Base-by-base conservation (phyloP, 805 yeast genomes). In the Candida ovalis region DNA sequence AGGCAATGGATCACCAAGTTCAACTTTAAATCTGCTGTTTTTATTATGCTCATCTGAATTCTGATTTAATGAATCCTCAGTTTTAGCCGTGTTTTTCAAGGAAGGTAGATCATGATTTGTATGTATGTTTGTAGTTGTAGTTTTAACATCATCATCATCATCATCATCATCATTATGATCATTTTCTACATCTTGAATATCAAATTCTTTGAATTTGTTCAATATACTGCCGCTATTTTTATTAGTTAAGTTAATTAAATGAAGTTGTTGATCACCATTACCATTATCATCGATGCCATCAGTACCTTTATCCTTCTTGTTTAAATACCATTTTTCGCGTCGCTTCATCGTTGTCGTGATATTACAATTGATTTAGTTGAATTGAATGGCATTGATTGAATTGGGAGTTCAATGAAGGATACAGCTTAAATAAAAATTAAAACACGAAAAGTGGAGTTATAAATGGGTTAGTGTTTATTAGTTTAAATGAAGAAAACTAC, bases 1-100 rank as follows among this genome's bases (percentile, higher is more conserved):
- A 4, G 67, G 67, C 24, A 62, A 44, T 1, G 67, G 67, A 36
- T 53, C 51, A 3, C 66, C 66, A 23, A 61, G 45, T 17, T 55
- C 57, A 4, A 49, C 43, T 25, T 46, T 48, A 2, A 42, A 24
- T 10, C 22, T 35, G 9, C 22, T 18, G 19, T 4, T 18, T 6
- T 17, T 17, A 12, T 17, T 35, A 5, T n/a, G 28, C 28, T n/a
- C n/a, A 7, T 30, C 15, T 17, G n/a, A 8, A 15, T 30, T 15
- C 7, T 30, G 5, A 30, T 12, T 17, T 5, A 10, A 7, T 25
- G 28, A 25, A 7, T 7, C 7, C 28, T 7, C 7, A 25, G 7
- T 10, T 7, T 25, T 7, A 7, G 28, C 28, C 28, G 28, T 25
- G 28, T 25, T 25, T 10, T 25, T n/a, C n/a, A n/a, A n/a, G n/a